These are phyloP conservation scores for Cladosporium sp. DNA, from an alignment of 2,329 filamentous ascomycete genomes.

Conservation along the genomic window DNA sequence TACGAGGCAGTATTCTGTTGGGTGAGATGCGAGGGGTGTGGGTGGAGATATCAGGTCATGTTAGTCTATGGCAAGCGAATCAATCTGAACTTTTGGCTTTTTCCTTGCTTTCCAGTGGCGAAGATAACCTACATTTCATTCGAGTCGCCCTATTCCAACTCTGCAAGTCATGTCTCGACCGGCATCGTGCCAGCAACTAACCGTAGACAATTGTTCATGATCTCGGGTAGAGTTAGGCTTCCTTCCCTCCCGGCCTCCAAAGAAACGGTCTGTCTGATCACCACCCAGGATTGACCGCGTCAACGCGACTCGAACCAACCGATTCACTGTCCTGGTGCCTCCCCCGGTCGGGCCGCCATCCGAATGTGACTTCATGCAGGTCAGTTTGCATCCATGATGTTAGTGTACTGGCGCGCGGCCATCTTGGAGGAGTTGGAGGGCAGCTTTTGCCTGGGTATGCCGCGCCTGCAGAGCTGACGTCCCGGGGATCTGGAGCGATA, in stretches of 20 bases:
- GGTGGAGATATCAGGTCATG: conserved; percentile 7
- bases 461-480: conserved; percentile 16
- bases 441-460: conserved; percentile 12
- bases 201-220: conserved; percentile 16
- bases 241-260: conserved; percentile 27
- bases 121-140: conserved; percentile 1
- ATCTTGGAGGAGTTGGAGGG: neutral
- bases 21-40: conserved; percentile 13
- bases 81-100: neutral
- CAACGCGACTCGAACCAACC: conserved; percentile 29
- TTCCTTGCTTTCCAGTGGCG: conserved; percentile 7
- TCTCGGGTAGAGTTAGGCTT: conserved; percentile 7
- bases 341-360: conserved; percentile 34
- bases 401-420: conserved; percentile 9
- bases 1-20: neutral
- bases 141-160: neutral
- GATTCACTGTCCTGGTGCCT: conserved; percentile 31
- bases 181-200: conserved; percentile 13
- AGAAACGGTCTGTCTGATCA: conserved; percentile 34
- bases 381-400: conserved; percentile 23
- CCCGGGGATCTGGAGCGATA: conserved; percentile 21
- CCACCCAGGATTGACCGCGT: too few relatives aligned
- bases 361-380: conserved; percentile 32
- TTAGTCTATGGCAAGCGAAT: conserved; percentile 2
- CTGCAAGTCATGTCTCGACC: neutral